Evolutionary conservation across 176 grass and related monocot species (phyloP).

Genomic region (Cenchrus purpureus): DNA sequence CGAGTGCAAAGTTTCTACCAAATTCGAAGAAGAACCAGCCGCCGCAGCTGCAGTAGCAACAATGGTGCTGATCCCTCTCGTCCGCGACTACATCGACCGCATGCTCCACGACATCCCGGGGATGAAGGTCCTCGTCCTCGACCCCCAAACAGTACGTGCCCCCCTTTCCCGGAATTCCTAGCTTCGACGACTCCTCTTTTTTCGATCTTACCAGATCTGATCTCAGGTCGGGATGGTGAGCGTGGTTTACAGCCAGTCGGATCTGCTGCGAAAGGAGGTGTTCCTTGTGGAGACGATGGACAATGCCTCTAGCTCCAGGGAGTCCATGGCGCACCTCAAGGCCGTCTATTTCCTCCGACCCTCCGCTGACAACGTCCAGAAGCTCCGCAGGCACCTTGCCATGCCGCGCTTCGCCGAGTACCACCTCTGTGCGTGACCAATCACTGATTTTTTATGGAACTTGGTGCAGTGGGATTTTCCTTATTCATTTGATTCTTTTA

Average conservation of each 20-base stretch:
- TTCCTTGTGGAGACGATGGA: constrained; percentile 93
- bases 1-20: background rate
- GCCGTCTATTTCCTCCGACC: constrained; percentile 90
- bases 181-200: background rate
- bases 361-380: constrained; percentile 84
- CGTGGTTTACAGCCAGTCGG: constrained; percentile 96
- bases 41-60: background rate
- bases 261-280: constrained; percentile 92
- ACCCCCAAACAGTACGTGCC: constrained; percentile 67
- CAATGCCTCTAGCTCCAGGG: constrained; percentile 79
- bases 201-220: constrained; percentile 29
- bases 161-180: constrained; percentile 10
- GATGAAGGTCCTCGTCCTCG: constrained; percentile 97
- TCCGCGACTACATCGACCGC: constrained; percentile 90
- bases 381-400: constrained; percentile 80
- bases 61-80: constrained; percentile 78
- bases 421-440: constrained; percentile 70
- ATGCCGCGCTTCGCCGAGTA: constrained; percentile 87
- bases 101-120: constrained; percentile 95
- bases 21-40: background rate
- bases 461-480: background rate
- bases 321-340: constrained; percentile 93
- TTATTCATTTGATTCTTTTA: background rate
- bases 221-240: constrained; percentile 85
- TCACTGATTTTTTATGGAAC: background rate